Evolutionary conservation across 305 asterid species (phyloP).

Genomic region (Fraxinus dipetala): DNA sequence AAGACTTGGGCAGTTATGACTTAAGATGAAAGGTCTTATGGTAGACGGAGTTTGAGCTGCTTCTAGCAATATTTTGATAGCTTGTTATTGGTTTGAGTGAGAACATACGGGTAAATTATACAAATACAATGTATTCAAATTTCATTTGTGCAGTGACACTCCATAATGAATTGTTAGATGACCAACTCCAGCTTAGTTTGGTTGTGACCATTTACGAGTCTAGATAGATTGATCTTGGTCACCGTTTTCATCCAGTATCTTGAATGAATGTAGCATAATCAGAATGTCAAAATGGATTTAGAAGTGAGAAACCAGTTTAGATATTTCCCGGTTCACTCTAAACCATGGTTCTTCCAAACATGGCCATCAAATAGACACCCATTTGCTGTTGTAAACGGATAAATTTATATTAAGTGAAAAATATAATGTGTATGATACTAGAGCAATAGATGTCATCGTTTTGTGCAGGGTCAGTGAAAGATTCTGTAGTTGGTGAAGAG

Average conservation of each 20-base stretch:
- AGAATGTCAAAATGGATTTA: background rate
- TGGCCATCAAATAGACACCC: background rate
- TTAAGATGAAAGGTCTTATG: background rate
- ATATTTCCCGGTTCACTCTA: background rate
- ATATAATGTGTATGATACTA: background rate
- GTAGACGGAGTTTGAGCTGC: background rate
- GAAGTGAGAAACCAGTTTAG: background rate
- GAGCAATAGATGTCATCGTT: background rate
- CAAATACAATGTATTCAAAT: background rate
- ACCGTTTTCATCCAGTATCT: background rate
- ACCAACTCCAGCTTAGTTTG: background rate
- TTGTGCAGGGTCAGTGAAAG: conserved; percentile 86
- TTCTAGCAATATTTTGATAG: background rate
- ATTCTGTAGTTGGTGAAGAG: conserved; percentile 92
- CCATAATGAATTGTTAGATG: background rate
- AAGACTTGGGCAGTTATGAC: background rate
- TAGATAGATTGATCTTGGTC: background rate
- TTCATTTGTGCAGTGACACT: background rate
- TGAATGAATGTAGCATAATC: background rate
- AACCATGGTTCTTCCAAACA: background rate
- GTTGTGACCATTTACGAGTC: background rate
- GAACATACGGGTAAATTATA: background rate
- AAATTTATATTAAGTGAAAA: background rate
- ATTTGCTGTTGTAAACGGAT: background rate
- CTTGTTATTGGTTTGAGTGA: background rate